Evolutionary conservation across 495 filamentous ascomycete species (phyloP), one percentile per base, ranked within the genome.

Genomic region (Peziza echinospora): DNA sequence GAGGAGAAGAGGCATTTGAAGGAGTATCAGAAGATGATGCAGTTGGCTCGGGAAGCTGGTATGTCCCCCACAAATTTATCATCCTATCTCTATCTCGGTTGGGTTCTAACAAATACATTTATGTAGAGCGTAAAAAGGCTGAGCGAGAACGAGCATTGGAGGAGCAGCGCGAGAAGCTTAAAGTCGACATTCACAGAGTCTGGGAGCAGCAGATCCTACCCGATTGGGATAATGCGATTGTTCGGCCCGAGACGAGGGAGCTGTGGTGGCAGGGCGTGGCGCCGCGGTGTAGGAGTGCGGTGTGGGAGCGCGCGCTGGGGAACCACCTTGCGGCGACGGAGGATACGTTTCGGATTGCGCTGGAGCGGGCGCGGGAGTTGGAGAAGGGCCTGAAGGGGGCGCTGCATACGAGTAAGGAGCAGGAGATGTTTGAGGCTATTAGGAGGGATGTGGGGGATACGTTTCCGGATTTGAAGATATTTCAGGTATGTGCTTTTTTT

Each of bases 21-120:
- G 56, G 82, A 96, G 60, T 97, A 93, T 55, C 80, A 92, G 60
- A 73, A 69, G 55, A 96, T 97, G 82, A 91, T 93, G 82, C 75
- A 75, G 0, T 70, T 72, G 46, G 80, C 82, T 42, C 64, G 73
- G 25, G 84, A 92, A 62, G 72, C 78, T 40, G 72, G 75, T 76
- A 62, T 41, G 68, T n/a, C n/a, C 0, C 16, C 19, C 41, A 37
- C 21, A n/a, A n/a, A n/a, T n/a, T n/a, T 23, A n/a, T 24, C 17
- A 47, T 39, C 7, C 19, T 26, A 7, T 5, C 1, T 26, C 3
- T 24, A 37, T 45, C 39, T 22, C 40, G 46, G 39, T 48, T 40
- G 23, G 30, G 25, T 47, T 25, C 8, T 24, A 26, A 47, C 47
- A 37, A 37, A 53, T 43, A 57, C 47, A 16, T 28, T 34, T 19